A percentile compares a stretch with the other conserved stretches of the same genome.
Evolutionary conservation across 345 rosid species (phyloP).

Genomic region (Melaleuca quinquenervia): DNA sequence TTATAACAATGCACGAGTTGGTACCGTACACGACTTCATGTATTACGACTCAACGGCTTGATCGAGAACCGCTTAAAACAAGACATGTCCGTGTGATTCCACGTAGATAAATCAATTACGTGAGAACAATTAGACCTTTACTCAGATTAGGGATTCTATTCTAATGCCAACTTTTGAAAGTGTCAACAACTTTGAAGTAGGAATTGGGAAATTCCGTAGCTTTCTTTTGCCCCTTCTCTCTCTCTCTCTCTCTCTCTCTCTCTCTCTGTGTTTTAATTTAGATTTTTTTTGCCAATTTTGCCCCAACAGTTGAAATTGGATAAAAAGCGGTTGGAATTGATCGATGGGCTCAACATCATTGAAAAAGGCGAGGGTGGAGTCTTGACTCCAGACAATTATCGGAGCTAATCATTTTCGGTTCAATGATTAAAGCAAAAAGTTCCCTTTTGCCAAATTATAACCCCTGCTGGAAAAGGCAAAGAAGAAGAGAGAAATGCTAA

Average conservation of each 20-base stretch:
- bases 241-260: background rate
- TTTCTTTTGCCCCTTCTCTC: too few relatives aligned
- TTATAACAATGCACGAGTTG: background rate
- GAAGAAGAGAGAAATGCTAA: background rate
- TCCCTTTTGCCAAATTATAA: background rate
- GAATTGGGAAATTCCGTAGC: background rate
- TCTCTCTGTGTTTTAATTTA: too few relatives aligned
- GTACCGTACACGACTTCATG: fast-evolving
- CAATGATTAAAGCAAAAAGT: background rate
- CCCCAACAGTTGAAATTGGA: background rate
- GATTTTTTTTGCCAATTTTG: background rate
- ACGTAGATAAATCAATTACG: background rate
- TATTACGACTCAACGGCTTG: fast-evolving
- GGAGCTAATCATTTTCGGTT: background rate
- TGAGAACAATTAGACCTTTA: background rate
- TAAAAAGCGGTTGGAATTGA: background rate
- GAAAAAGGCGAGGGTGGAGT: background rate
- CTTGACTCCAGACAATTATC: background rate
- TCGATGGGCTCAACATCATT: background rate
- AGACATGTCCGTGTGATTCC: background rate
- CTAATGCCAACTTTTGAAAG: background rate
- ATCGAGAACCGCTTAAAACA: background rate
- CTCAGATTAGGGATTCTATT: background rate
- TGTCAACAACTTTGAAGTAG: background rate
- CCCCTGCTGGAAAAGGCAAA: background rate